Evolutionary conservation across 306 rosid species (phyloP), one percentile per base, ranked within the genome.

Genomic region (Glycyrrhiza uralensis): DNA sequence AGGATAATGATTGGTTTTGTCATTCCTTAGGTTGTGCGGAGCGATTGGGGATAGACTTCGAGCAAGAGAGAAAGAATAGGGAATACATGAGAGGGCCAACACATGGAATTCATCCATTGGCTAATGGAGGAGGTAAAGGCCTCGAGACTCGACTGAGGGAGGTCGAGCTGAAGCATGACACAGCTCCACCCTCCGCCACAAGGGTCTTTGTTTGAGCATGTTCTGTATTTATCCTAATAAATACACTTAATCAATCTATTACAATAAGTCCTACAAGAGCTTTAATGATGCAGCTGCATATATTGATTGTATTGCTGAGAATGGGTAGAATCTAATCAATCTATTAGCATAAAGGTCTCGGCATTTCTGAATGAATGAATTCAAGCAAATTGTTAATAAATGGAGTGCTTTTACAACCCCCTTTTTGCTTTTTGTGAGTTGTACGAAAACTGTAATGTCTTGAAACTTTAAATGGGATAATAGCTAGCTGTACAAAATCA

Each of bases 81-180:
- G 89, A 76, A 4, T 72, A 83, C 36, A 86, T 93, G 76, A 30
- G 36, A 14, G 98, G 98, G 4, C 96, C 87, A 0, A 44, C 4
- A 0, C 84, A 83, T 41, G 93, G 97, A 7, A 58, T 93, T 13
- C 92, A 93, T 70, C 94, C 96, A 1, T 32, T 85, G 79, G 97
- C 97, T 0, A 93, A 93, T 62, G 93, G 85, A 0, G 87, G 78
- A 3, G 93, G 97, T 7, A 82, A 79, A 58, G 98, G 97, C 2
- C 69, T 83, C 4, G 79, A 78, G 56, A 87, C 89, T 13, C 79
- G 73, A 42, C 83, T 93, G 3, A 86, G 98, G 60, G 92, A 87
- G 88, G 78, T 76, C 0, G 57, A 68, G 1, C 66, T 72, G n/a
- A 67, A 60, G 4, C 39, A 74, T 9, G 28, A 67, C 28, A 0